Conservation (phyloP, 371 early-diverging fungal genomes). For the Rhizomucor miehei region DNA sequence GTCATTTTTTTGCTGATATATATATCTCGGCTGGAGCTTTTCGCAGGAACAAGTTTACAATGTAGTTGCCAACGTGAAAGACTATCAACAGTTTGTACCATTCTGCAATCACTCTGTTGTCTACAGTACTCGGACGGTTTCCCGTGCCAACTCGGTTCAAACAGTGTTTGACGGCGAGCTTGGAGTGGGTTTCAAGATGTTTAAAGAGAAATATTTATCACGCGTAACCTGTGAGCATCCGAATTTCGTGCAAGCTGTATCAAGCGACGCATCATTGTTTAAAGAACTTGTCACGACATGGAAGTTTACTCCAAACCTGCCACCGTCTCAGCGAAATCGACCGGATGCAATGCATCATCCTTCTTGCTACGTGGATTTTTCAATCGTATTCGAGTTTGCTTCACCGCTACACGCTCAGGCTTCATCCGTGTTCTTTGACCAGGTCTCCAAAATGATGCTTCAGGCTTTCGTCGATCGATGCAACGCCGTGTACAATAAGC, state of each 20-base stretch:
- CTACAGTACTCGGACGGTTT: constrained; percentile 27
- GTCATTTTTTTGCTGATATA: neutral
- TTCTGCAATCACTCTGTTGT: constrained; percentile 71
- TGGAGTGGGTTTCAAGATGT: constrained; percentile 70
- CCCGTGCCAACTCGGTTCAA: constrained; percentile 2
- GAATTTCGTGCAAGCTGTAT: constrained; percentile 57
- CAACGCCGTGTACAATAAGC: constrained; percentile 42
- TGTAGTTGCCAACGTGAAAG: constrained; percentile 73
- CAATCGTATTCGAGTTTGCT: constrained; percentile 76
- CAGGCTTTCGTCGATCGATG: constrained; percentile 71
- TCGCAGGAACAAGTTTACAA: constrained; percentile 73
- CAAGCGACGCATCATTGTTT: constrained; percentile 67
- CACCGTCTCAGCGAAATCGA: constrained; percentile 21
- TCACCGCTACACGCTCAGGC: constrained; percentile 75
- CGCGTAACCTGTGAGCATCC: constrained; percentile 67
- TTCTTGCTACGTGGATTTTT: constrained; percentile 66
- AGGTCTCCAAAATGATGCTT: constrained; percentile 73
- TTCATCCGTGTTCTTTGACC: constrained; percentile 72
- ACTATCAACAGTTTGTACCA: constrained; percentile 77
- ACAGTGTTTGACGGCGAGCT: constrained; percentile 66
- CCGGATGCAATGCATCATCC: constrained; percentile 42
- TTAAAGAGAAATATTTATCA: constrained; percentile 76
- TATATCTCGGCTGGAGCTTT: constrained; percentile 51
- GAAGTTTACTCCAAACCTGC: constrained; percentile 58
- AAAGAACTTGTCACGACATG: constrained; percentile 67